Conservation (phyloP, 2,329 filamentous ascomycete genomes). For the Hymenoscyphus fraxineus region DNA sequence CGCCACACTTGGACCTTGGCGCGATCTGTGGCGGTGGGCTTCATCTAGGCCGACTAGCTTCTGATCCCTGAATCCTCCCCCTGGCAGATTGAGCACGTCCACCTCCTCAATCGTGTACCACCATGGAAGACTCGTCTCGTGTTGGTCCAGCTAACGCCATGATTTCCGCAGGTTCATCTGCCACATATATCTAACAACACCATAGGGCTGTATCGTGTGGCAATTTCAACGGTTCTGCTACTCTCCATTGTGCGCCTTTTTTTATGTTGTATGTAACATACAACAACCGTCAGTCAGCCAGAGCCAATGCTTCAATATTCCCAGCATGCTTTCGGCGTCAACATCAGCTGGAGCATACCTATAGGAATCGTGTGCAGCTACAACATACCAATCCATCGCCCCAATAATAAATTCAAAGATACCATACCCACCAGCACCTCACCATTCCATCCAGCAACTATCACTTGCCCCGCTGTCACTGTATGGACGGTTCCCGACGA, state of each 20-base stretch:
- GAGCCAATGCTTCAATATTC: not conserved
- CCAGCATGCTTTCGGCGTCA: not conserved
- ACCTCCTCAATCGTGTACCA: too few relatives aligned
- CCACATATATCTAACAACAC: not conserved
- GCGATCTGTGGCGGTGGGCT: too few relatives aligned
- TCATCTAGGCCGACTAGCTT: too few relatives aligned
- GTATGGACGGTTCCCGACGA: not conserved
- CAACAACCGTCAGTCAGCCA: not conserved
- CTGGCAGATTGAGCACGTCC: too few relatives aligned
- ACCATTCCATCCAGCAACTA: not conserved
- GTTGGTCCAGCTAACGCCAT: not conserved
- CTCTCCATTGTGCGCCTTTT: not conserved
- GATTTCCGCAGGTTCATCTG: not conserved
- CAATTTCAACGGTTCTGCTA: not conserved
- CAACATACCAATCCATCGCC: not conserved
- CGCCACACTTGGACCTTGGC: too few relatives aligned
- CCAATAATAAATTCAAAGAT: not conserved
- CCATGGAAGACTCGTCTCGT: not conserved
- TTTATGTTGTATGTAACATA: not conserved
- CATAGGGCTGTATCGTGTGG: not conserved
- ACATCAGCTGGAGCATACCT: not conserved
- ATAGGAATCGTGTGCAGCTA: too few relatives aligned
- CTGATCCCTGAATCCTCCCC: too few relatives aligned
- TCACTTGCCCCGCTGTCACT: not conserved
- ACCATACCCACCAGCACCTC: not conserved